phyloP scores from a whole-genome alignment of 1,284 basidiomycete species.

The Cerioporus squamosus region DNA sequence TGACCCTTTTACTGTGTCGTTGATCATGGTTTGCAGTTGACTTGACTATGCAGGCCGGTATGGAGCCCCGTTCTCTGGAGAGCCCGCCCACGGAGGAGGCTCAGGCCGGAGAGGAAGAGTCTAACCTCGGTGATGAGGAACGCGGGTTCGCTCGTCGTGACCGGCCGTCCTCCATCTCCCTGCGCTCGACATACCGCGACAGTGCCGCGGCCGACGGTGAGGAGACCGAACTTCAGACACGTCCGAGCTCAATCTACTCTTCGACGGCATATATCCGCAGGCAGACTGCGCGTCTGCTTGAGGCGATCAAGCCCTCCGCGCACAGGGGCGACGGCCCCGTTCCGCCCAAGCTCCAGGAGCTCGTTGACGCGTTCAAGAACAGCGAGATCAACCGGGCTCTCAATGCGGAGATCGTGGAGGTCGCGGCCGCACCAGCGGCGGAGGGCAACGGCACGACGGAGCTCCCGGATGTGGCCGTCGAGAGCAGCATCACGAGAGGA shows the following conservation, averaged over 20 bases:
- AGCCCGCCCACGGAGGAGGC: constrained; percentile 40
- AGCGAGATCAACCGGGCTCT: constrained; percentile 74
- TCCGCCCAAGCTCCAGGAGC: constrained; percentile 70
- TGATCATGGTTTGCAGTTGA: constrained; percentile 58
- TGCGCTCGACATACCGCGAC: constrained; percentile 34
- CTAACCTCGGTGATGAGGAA: constrained; percentile 67
- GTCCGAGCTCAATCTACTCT: constrained; percentile 50
- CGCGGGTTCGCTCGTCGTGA: constrained; percentile 41
- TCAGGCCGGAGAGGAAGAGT: constrained; percentile 37
- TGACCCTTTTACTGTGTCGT: not conserved
- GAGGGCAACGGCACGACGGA: constrained; percentile 43
- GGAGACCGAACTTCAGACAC: constrained; percentile 58
- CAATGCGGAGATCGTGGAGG: constrained; percentile 62
- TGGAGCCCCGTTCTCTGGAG: constrained; percentile 46
- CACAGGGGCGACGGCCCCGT: constrained; percentile 45
- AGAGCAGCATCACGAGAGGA: constrained; percentile 72
- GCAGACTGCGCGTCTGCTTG: constrained; percentile 80
- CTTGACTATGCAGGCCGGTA: constrained; percentile 78
- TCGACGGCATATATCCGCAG: constrained; percentile 62
- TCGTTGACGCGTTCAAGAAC: constrained; percentile 74
- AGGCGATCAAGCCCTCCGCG: constrained; percentile 56
- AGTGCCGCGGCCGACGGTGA: constrained; percentile 17
- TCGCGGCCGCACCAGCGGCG: constrained; percentile 26
- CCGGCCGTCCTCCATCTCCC: constrained; percentile 38
- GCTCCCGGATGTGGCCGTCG: constrained; percentile 66